Evolutionary conservation across 129 eudicot genomes (phyloP).

Genomic region (Erigeron canadensis): DNA sequence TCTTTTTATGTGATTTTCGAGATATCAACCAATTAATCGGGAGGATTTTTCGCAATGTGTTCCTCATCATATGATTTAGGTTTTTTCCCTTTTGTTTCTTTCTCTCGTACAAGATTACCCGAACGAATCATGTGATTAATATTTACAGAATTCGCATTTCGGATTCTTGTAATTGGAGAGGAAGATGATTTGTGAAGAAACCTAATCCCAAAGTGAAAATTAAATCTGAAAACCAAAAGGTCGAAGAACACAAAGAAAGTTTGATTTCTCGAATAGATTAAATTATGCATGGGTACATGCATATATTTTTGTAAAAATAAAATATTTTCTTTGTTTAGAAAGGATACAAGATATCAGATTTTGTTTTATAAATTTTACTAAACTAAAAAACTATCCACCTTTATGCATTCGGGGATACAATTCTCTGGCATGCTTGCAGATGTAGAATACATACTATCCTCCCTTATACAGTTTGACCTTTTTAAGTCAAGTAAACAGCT

Average conservation of each 20-base stretch:
- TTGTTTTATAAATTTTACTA: too few species aligned
- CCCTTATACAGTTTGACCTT: too few species aligned
- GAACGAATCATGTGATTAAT: constrained; percentile 5
- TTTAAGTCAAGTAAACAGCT: too few species aligned
- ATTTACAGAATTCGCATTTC: constrained; percentile 21
- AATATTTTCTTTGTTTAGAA: not conserved
- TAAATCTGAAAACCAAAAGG: constrained; percentile 28
- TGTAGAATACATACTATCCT: too few species aligned
- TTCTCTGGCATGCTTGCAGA: not conserved
- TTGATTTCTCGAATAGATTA: constrained; percentile 7
- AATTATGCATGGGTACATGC: constrained; percentile 19
- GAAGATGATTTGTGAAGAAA: constrained; percentile 28
- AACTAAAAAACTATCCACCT: too few species aligned
- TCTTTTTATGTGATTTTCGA: constrained; percentile 20
- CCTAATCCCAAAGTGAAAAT: constrained; percentile 10
- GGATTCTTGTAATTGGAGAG: constrained; percentile 33
- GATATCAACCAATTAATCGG: constrained; percentile 24
- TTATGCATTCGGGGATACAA: too few species aligned
- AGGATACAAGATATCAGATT: not conserved
- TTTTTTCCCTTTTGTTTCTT: constrained; percentile 15
- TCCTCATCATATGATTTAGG: constrained; percentile 27
- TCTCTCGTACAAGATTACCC: constrained; percentile 30
- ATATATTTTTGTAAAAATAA: constrained; percentile 1
- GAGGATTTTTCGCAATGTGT: constrained; percentile 26
- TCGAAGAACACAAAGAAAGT: constrained; percentile 30